Evolutionary conservation across 441 rosid species (phyloP).

Genomic region (Isatis lusitanica): DNA sequence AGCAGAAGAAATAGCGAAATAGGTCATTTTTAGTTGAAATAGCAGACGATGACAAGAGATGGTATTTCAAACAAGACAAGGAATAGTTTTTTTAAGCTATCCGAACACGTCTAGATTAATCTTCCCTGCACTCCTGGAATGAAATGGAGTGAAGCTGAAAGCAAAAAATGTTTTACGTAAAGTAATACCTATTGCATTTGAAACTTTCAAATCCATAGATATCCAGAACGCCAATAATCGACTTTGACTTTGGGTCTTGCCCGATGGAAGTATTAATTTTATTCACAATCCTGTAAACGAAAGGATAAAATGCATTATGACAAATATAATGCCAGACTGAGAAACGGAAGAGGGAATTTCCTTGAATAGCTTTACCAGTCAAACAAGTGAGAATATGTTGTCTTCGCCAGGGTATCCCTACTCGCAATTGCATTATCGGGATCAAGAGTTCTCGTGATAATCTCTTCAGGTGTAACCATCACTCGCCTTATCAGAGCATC

Average conservation of each 20-base stretch:
- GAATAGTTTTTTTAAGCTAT: not conserved
- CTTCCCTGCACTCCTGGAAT: constrained; percentile 8
- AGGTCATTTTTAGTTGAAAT: not conserved
- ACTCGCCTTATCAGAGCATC: constrained; percentile 76
- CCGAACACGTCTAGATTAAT: not conserved
- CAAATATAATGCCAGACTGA: not conserved
- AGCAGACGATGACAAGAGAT: constrained; percentile 8
- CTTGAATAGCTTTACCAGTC: constrained; percentile 54
- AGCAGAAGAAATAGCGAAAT: not conserved
- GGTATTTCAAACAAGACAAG: not conserved
- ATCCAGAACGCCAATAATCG: constrained; percentile 95
- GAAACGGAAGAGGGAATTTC: constrained; percentile 19
- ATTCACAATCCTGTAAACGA: constrained; percentile 83
- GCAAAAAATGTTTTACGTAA: constrained; percentile 10
- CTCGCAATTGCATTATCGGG: constrained; percentile 62
- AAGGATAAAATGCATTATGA: constrained; percentile 17
- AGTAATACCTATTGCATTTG: constrained; percentile 81
- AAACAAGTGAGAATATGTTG: constrained; percentile 70
- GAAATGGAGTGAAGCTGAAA: constrained; percentile 17
- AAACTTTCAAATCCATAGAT: constrained; percentile 99
- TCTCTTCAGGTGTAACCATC: constrained; percentile 85
- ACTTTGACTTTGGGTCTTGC: constrained; percentile 96
- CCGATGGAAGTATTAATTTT: constrained; percentile 93
- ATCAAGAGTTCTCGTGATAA: constrained; percentile 68
- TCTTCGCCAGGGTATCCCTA: constrained; percentile 79